Conservation (phyloP, 176 grass and related monocot species). For the Oropetium thomaeum region DNA sequence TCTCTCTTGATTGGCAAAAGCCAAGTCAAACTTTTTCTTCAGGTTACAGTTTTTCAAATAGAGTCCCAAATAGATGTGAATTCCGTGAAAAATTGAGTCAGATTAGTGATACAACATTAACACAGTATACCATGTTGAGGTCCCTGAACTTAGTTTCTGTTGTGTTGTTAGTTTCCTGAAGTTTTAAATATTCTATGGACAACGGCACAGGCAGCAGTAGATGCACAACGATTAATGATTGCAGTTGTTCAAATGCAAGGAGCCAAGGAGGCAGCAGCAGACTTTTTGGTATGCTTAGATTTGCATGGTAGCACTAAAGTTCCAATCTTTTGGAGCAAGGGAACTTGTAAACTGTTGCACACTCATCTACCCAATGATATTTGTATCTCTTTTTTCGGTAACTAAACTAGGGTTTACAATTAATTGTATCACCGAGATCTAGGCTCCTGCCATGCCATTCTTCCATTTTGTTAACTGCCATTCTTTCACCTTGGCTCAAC, state of each 20-base stretch:
- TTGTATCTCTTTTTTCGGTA: not conserved
- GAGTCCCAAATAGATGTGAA: not conserved
- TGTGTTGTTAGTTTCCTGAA: not conserved
- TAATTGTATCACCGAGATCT: not conserved
- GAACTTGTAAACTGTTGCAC: not conserved
- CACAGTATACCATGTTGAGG: not conserved
- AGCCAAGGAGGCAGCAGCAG: not conserved
- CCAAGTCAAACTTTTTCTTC: not conserved
- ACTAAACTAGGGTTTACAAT: not conserved
- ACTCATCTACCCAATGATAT: not conserved
- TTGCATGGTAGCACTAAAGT: not conserved
- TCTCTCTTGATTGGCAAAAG: not conserved
- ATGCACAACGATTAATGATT: not conserved
- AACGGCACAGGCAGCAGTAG: not conserved
- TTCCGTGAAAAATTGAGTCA: not conserved
- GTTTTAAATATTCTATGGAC: not conserved
- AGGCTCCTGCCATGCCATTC: not conserved
- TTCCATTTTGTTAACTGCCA: not conserved
- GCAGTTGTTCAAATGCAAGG: not conserved
- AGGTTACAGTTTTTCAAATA: not conserved
- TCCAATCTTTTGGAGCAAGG: not conserved
- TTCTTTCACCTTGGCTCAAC: not conserved
- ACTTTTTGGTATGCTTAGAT: not conserved
- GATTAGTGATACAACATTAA: not conserved
- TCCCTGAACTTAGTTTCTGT: slow-evolving; percentile 16